Conservation (phyloP, 2,329 filamentous ascomycete species). For the Blastomyces percursus region DNA sequence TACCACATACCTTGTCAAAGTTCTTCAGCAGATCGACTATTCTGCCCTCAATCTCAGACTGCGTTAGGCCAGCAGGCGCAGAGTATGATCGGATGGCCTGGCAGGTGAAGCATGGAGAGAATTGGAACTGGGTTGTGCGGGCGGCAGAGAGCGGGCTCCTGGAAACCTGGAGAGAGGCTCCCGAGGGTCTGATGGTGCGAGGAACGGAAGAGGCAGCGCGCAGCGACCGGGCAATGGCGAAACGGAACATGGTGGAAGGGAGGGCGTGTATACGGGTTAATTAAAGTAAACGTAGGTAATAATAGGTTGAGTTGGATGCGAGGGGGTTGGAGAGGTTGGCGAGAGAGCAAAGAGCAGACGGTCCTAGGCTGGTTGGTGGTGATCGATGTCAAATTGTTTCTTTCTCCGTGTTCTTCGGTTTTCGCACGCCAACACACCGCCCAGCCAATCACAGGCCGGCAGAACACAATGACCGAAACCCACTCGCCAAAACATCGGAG, state of each 20-base stretch:
- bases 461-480: slow-evolving; percentile 33
- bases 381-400: slow-evolving; percentile 8
- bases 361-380: not conserved
- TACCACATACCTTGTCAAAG: slow-evolving; percentile 77
- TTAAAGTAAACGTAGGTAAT: slow-evolving; percentile 2
- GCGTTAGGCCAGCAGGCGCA: slow-evolving; percentile 63
- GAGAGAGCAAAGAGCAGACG: not conserved
- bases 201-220: slow-evolving; percentile 43
- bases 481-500: slow-evolving; percentile 18
- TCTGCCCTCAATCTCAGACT: slow-evolving; percentile 78
- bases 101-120: slow-evolving; percentile 52
- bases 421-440: slow-evolving; percentile 9
- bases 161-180: slow-evolving; percentile 48
- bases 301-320: not conserved
- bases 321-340: too few species aligned
- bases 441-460: slow-evolving; percentile 29
- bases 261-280: slow-evolving; percentile 1
- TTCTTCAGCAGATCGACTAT: slow-evolving; percentile 89
- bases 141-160: slow-evolving; percentile 46
- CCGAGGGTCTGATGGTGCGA: slow-evolving; percentile 42
- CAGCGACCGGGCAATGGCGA: slow-evolving; percentile 69
- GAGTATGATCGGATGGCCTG: slow-evolving; percentile 76
- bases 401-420: slow-evolving; percentile 14
- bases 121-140: slow-evolving; percentile 50
- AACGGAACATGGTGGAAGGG: slow-evolving; percentile 68